Percentiles rank a stretch among this genome's conserved stretches.
Conservation (phyloP, 768 basidiomycete species). For the Kwoniella bestiolae region DNA sequence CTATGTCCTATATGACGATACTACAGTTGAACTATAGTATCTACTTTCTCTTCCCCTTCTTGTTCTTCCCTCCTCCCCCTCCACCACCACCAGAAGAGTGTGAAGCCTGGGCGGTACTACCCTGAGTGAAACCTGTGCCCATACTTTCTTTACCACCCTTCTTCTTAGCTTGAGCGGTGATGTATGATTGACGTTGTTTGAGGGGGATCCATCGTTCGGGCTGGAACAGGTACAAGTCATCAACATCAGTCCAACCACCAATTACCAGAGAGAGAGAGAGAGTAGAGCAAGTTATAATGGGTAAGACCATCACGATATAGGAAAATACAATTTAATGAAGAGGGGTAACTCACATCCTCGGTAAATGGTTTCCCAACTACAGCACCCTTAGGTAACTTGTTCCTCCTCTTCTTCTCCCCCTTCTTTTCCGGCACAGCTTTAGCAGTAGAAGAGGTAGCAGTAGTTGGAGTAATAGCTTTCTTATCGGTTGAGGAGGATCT, state of each 20-base stretch:
- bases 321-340: background rate
- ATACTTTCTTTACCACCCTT: slow-evolving; percentile 57
- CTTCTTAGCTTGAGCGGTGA: slow-evolving; percentile 48
- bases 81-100: slow-evolving; percentile 34
- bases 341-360: slow-evolving; percentile 55
- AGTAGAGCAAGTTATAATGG: too few relatives aligned
- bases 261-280: too few relatives aligned
- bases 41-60: slow-evolving; percentile 44
- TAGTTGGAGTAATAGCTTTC: slow-evolving; percentile 16
- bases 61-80: slow-evolving; percentile 36
- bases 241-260: too few relatives aligned
- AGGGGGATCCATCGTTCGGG: slow-evolving; percentile 58
- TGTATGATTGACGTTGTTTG: slow-evolving; percentile 45
- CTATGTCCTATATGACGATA: background rate
- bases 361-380: slow-evolving; percentile 42
- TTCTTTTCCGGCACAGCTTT: slow-evolving; percentile 17
- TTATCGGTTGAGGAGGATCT: slow-evolving; percentile 21
- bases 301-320: background rate
- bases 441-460: background rate
- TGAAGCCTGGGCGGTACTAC: slow-evolving; percentile 31
- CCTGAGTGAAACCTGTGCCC: slow-evolving; percentile 55
- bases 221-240: too few relatives aligned
- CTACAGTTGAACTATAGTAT: background rate
- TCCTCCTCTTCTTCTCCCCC: slow-evolving; percentile 41
- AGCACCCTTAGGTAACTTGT: slow-evolving; percentile 55